These are phyloP conservation scores for Mycena amicta DNA, from an alignment of 768 basidiomycete species.

Conservation along the genomic window DNA sequence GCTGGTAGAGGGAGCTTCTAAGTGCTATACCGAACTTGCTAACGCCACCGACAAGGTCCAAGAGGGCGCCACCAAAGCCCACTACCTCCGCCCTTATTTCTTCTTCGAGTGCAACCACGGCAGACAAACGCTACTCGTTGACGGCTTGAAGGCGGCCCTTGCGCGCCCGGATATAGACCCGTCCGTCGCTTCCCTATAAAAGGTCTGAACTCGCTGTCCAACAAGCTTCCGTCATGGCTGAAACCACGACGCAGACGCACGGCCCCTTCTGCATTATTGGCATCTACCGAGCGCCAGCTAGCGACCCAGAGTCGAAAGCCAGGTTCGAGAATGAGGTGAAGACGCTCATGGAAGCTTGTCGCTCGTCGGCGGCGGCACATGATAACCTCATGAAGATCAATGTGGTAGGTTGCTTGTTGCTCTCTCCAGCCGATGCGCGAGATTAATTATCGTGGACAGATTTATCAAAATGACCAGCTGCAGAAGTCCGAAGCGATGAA, in stretches of 20 bases:
- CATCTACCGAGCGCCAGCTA: slow-evolving; percentile 4
- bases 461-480: slow-evolving; percentile 7
- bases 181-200: too few relatives aligned
- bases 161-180: too few relatives aligned
- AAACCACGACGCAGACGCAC: background rate
- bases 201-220: too few relatives aligned
- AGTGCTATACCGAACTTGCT: too few relatives aligned
- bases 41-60: too few relatives aligned
- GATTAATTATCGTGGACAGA: background rate
- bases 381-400: slow-evolving; percentile 4
- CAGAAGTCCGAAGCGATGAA: background rate
- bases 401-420: background rate
- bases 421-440: background rate
- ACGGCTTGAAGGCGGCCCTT: too few relatives aligned
- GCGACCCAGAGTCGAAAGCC: background rate
- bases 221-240: too few relatives aligned
- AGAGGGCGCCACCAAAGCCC: too few relatives aligned
- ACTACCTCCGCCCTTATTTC: too few relatives aligned
- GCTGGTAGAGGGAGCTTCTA: too few relatives aligned
- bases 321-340: slow-evolving; percentile 2
- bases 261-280: slow-evolving; percentile 5
- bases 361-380: background rate
- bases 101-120: too few relatives aligned
- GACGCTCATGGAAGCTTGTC: background rate
- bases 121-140: too few relatives aligned